Evolutionary conservation across 202 grass and related monocot genomes (phyloP).

Genomic region (Saccharum hybrid): DNA sequence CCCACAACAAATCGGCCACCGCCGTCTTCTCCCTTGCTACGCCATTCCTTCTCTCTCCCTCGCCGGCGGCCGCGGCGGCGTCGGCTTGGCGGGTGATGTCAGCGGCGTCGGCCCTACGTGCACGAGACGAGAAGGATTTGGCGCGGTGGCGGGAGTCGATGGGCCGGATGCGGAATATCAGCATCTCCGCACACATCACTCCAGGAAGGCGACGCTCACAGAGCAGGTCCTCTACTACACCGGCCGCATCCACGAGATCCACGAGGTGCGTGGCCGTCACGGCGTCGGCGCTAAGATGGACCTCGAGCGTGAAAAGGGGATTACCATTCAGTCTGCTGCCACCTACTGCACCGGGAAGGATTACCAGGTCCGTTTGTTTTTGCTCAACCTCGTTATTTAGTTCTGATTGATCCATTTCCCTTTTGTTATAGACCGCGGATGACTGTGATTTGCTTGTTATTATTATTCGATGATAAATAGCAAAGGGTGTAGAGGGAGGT

Average conservation of each 20-base stretch:
- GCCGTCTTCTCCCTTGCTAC: no score
- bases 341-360: constrained; percentile 97
- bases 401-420: constrained; percentile 13
- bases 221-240: constrained; percentile 96
- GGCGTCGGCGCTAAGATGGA: constrained; percentile 97
- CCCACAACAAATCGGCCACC: no score
- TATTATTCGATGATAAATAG: not conserved
- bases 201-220: constrained; percentile 91
- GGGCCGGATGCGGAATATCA: constrained; percentile 89
- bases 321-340: constrained; percentile 96
- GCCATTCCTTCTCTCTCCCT: no score
- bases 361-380: constrained; percentile 61
- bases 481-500: not conserved
- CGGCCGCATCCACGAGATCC: constrained; percentile 93
- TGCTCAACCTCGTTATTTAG: not conserved
- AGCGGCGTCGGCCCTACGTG: constrained; percentile 59
- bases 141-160: constrained; percentile 83
- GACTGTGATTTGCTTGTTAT: not conserved
- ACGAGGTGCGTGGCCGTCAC: constrained; percentile 87
- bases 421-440: not conserved
- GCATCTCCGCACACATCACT: constrained; percentile 98
- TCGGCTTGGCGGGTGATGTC: constrained; percentile 60
- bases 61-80: constrained; percentile 11
- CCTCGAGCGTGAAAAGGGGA: constrained; percentile 93
- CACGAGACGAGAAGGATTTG: constrained; percentile 78